phyloP scores from a whole-genome alignment of 257 asterid genomes.

The Gentiana macrophylla region DNA sequence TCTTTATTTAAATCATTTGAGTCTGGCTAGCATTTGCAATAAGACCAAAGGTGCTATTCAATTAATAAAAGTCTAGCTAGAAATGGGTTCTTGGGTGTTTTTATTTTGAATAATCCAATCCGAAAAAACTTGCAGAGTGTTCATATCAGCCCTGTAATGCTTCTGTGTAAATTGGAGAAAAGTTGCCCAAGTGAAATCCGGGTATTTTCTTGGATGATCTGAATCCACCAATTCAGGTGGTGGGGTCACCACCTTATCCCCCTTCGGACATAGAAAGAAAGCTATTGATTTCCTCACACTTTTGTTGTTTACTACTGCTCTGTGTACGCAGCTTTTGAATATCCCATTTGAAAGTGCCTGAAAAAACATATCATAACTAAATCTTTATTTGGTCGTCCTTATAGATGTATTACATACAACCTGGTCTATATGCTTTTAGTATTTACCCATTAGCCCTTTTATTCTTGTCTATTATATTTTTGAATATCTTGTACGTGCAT shows the following conservation, averaged over 20 bases:
- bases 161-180: constrained; percentile 79
- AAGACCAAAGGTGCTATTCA: no score
- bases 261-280: constrained; percentile 78
- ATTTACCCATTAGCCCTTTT: no score
- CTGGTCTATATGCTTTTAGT: no score
- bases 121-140: constrained; percentile 58
- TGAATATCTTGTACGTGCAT: no score
- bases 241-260: constrained; percentile 77
- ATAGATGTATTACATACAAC: no score
- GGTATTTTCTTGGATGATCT: constrained; percentile 58
- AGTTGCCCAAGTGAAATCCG: constrained; percentile 66
- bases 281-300: constrained; percentile 79
- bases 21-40: no score
- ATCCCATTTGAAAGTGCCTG: constrained; percentile 92
- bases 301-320: constrained; percentile 86
- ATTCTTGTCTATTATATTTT: no score
- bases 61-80: no score
- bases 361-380: neutral
- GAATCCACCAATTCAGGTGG: constrained; percentile 74
- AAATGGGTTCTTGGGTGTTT: neutral
- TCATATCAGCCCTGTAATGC: constrained; percentile 90
- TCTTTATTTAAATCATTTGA: no score
- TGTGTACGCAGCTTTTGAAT: constrained; percentile 81
- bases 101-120: constrained; percentile 37
- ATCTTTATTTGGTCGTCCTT: no score